These are phyloP conservation scores for Oxytropis ochrocephala DNA, from an alignment of 306 rosid species.

Conservation along the genomic window DNA sequence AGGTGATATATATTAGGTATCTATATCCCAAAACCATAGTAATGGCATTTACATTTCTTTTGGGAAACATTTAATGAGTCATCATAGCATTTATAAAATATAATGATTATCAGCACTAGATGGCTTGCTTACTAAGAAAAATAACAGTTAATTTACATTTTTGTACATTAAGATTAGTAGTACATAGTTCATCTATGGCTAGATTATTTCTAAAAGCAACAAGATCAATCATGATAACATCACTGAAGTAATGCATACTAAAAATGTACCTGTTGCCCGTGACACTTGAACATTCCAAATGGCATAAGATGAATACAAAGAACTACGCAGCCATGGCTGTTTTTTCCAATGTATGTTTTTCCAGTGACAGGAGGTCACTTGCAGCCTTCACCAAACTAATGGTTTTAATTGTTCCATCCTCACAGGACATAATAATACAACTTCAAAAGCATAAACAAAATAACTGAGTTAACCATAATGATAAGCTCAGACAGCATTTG, in stretches of 20 bases:
- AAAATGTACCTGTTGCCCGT: conserved; percentile 56
- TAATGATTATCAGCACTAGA: not conserved
- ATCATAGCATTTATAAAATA: not conserved
- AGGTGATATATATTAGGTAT: too few relatives aligned
- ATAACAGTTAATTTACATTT: not conserved
- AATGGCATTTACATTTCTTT: too few relatives aligned
- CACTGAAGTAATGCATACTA: not conserved
- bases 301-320: conserved; percentile 50
- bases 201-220: not conserved
- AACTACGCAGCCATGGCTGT: conserved; percentile 62
- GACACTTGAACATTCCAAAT: conserved; percentile 88
- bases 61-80: too few relatives aligned
- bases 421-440: conserved; percentile 74
- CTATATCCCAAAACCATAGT: too few relatives aligned
- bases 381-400: conserved; percentile 75
- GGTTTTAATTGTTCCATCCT: conserved; percentile 83
- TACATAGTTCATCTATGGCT: not conserved
- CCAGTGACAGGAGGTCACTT: conserved; percentile 66
- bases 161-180: not conserved
- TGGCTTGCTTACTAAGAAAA: not conserved
- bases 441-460: conserved; percentile 39
- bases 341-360: conserved; percentile 50
- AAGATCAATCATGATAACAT: not conserved
- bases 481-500: conserved; percentile 9
- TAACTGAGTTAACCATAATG: conserved; percentile 8